phyloP scores from a whole-genome alignment of 78 protist genomes.

The Creolimax fragrantissima region DNA sequence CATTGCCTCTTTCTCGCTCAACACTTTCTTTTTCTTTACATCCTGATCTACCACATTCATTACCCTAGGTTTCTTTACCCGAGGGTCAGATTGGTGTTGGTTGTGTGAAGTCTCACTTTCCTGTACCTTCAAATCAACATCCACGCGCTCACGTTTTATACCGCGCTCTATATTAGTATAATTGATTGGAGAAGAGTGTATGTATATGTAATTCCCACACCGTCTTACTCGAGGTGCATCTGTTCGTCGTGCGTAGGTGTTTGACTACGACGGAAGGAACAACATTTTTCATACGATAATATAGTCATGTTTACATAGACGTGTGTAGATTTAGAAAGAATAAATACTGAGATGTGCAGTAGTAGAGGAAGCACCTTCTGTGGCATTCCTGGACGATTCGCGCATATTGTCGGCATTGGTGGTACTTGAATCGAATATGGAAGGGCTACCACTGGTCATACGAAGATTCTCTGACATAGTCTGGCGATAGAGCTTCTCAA shows the following conservation, averaged over 20 bases:
- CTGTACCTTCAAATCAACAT: background rate
- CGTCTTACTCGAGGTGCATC: no score
- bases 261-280: no score
- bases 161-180: background rate
- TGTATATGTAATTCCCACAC: no score
- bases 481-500: background rate
- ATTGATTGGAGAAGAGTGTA: no score
- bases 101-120: background rate
- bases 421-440: background rate
- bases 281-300: no score
- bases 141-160: background rate
- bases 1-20: background rate
- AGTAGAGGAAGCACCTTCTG: no score
- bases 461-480: background rate
- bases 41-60: background rate
- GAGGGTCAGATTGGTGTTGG: no score
- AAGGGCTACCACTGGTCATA: background rate
- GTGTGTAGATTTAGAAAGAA: no score
- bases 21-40: background rate
- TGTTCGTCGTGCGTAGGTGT: no score
- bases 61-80: background rate
- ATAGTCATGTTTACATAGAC: no score
- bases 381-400: background rate
- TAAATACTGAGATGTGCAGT: no score
- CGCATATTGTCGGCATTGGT: background rate